A percentile compares a stretch with the other conserved stretches of the same genome.
Evolutionary conservation across 1,284 basidiomycete genomes (phyloP).

Genomic region (Thelephora terrestris): DNA sequence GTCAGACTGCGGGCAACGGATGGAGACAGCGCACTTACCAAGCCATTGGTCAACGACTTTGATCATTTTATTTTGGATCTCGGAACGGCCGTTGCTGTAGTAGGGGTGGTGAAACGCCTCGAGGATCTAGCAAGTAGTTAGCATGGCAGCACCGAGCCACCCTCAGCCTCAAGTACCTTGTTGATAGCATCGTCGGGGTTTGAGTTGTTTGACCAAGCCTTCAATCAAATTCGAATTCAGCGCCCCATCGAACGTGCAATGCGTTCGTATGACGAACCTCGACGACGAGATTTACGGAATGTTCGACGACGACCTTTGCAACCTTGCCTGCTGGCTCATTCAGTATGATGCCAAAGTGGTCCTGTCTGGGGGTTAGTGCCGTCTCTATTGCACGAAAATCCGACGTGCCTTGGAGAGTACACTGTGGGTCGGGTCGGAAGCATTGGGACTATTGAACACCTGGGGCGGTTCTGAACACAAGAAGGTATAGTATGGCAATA

Average conservation of each 20-base stretch:
- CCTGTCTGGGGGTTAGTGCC: slow-evolving; percentile 21
- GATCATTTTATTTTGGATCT: slow-evolving; percentile 60
- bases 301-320: slow-evolving; percentile 54
- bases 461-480: slow-evolving; percentile 15
- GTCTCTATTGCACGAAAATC: not conserved
- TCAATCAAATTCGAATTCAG: slow-evolving; percentile 1
- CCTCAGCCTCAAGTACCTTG: slow-evolving; percentile 24
- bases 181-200: slow-evolving; percentile 41
- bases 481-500: not conserved
- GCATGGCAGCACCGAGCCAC: not conserved
- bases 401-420: slow-evolving; percentile 43
- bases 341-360: slow-evolving; percentile 54
- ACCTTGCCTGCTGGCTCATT: slow-evolving; percentile 69
- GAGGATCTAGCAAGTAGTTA: slow-evolving; percentile 32
- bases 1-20: slow-evolving; percentile 29
- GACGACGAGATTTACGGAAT: slow-evolving; percentile 54
- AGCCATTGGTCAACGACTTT: slow-evolving; percentile 50
- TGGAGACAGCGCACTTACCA: slow-evolving; percentile 36
- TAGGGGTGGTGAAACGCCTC: slow-evolving; percentile 66
- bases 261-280: slow-evolving; percentile 27
- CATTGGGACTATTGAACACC: slow-evolving; percentile 62
- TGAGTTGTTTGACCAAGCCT: slow-evolving; percentile 41
- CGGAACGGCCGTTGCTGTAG: slow-evolving; percentile 43
- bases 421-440: slow-evolving; percentile 68
- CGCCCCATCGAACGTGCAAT: not conserved